Conservation (phyloP, 2,329 filamentous ascomycete species). For the Microcyclospora tardicrescens region DNA sequence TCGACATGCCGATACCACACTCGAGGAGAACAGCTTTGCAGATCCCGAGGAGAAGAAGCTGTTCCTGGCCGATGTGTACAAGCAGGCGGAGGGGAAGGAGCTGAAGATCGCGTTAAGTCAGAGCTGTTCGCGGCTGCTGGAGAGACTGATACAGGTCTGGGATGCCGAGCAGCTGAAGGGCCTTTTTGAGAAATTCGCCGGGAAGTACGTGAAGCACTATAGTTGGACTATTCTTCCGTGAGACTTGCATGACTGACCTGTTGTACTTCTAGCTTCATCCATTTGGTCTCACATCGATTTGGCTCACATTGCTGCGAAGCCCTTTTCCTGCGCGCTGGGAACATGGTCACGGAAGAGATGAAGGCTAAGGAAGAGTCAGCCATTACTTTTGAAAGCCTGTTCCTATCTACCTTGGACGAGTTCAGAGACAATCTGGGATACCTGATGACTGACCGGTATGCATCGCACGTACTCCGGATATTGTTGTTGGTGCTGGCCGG, state of each 20-base stretch:
- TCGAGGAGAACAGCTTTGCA: constrained; percentile 80
- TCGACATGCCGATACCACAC: constrained; percentile 72
- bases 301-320: constrained; percentile 96
- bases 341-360: constrained; percentile 62
- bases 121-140: constrained; percentile 85
- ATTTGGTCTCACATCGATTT: constrained; percentile 87
- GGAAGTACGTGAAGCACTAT: constrained; percentile 43
- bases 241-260: background rate
- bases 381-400: constrained; percentile 68
- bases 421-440: constrained; percentile 74
- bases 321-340: constrained; percentile 72
- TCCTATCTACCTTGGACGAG: constrained; percentile 72
- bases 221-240: background rate
- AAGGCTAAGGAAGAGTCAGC: constrained; percentile 38
- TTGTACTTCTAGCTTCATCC: constrained; percentile 49
- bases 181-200: constrained; percentile 71
- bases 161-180: constrained; percentile 69
- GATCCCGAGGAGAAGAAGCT: constrained; percentile 47
- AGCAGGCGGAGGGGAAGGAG: constrained; percentile 81
- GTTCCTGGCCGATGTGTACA: constrained; percentile 65
- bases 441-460: constrained; percentile 76
- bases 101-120: constrained; percentile 93
- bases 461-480: constrained; percentile 79
- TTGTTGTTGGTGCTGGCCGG: constrained; percentile 78
- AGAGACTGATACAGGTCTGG: constrained; percentile 75